A percentile compares a stretch with the other conserved stretches of the same genome.
phyloP scores from a whole-genome alignment of 2,329 filamentous ascomycete species.

The Cladosporium sp. region DNA sequence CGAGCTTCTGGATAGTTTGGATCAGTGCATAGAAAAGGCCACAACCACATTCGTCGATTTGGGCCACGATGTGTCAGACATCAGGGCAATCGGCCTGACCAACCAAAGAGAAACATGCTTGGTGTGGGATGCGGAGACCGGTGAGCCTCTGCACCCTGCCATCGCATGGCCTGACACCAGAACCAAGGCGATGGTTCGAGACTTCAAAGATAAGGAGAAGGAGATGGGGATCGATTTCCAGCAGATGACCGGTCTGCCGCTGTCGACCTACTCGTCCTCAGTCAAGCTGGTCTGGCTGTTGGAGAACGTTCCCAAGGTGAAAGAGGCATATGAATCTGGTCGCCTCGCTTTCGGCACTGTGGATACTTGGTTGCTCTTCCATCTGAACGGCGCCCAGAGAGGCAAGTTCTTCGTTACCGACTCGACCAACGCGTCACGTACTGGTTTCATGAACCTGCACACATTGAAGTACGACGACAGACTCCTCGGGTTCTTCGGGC shows the following conservation, averaged over 20 bases:
- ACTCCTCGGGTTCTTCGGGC: constrained; percentile 72
- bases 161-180: constrained; percentile 86
- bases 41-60: constrained; percentile 63
- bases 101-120: constrained; percentile 84
- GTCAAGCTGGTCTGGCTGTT: constrained; percentile 81
- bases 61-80: constrained; percentile 62
- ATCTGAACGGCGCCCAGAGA: constrained; percentile 67
- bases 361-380: constrained; percentile 80
- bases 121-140: constrained; percentile 77
- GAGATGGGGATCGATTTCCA: constrained; percentile 48
- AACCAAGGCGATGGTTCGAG: constrained; percentile 68
- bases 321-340: constrained; percentile 68
- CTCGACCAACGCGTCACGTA: constrained; percentile 80
- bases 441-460: constrained; percentile 87
- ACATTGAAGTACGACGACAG: constrained; percentile 75
- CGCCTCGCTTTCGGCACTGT: constrained; percentile 79
- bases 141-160: constrained; percentile 73
- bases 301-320: constrained; percentile 63
- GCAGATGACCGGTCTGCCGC: constrained; percentile 68
- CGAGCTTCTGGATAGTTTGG: constrained; percentile 67
- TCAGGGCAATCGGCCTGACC: constrained; percentile 75
- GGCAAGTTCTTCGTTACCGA: constrained; percentile 73
- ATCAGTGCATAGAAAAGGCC: constrained; percentile 71
- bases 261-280: constrained; percentile 82
- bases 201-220: constrained; percentile 57